Evolutionary conservation across 139 green algal species (phyloP), one percentile per base, ranked within the genome.

Genomic region (Chlorella sp.): DNA sequence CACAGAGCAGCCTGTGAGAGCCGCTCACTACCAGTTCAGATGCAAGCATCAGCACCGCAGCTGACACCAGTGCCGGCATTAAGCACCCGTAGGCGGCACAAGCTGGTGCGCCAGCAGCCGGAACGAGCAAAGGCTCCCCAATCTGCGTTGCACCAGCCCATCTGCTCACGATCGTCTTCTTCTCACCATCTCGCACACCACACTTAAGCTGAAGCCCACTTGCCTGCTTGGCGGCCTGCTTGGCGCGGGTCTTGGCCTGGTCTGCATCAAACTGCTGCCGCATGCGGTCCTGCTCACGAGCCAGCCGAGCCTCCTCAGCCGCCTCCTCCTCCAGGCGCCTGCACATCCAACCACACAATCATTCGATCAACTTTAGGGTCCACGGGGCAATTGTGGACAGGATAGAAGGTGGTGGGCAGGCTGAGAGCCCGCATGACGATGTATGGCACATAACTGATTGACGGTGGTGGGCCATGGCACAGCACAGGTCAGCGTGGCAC

Each of bases 211-310:
- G 16, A 22, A 32, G 26, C 42, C 80, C 48, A 32, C 86, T 42
- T 11, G 30, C 75, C 57, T 78, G 15, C 71, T 92, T 86, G 34
- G 60, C 81, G 0, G 80, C 90, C 53, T 75, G 76, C 76, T 93
- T 94, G 86, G 87, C 86, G 11, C 53, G 69, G 76, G 89, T 71
- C 82, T 80, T 42, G 32, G 78, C 83, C 85, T 92, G 93, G 57
- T 94, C 88, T 32, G 78, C 64, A 5, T 86, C 84, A 61, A 95
- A 91, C 76, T 95, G 85, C 73, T 88, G 32, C 19, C 84, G 88
- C 86, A 93, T 79, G 73, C 91, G 80, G 53, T 94, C 89, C 89
- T 92, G 88, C 87, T 94, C 91, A 42, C 42, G 40, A 1, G 57
- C 66, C 18, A 92, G 64, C 36, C 88, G 89, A 0, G 78, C 88